Percentiles rank a stretch among this genome's conserved stretches.
Conservation (phyloP, 306 rosid species). For the Rosa persica region DNA sequence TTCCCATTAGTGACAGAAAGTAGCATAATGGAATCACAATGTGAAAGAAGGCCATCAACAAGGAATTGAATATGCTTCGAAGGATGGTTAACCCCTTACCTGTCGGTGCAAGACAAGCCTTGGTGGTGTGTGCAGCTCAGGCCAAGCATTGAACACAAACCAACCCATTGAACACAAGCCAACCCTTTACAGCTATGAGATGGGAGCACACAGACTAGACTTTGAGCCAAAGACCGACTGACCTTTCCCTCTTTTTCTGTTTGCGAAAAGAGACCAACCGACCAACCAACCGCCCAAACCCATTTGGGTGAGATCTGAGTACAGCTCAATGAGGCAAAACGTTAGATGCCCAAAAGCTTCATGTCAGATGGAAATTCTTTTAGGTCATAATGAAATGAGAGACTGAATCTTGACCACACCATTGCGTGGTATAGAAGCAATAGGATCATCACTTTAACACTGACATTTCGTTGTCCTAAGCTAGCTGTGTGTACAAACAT, state of each 20-base stretch:
- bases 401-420: not conserved
- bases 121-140: not conserved
- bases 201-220: not conserved
- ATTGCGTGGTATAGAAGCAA: slow-evolving; percentile 14
- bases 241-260: not conserved
- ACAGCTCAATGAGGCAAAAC: slow-evolving; percentile 19
- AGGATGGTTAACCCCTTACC: not conserved
- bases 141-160: slow-evolving; percentile 13
- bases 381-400: not conserved
- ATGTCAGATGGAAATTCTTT: not conserved
- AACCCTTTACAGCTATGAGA: slow-evolving; percentile 35
- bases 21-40: not conserved
- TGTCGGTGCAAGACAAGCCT: slow-evolving; percentile 18
- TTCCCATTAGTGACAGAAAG: not conserved
- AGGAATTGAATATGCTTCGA: slow-evolving; percentile 1
- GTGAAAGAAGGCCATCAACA: not conserved
- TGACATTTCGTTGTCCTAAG: not conserved
- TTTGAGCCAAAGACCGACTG: not conserved
- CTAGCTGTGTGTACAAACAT: not conserved
- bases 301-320: not conserved
- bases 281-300: slow-evolving; percentile 13
- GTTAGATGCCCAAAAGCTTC: slow-evolving; percentile 5
- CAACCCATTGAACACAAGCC: slow-evolving; percentile 2
- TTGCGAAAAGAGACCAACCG: slow-evolving; percentile 24
- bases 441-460: not conserved